Evolutionary conservation across 805 yeast species (phyloP).

Genomic region (Wickerhamomyces hampshirensis): DNA sequence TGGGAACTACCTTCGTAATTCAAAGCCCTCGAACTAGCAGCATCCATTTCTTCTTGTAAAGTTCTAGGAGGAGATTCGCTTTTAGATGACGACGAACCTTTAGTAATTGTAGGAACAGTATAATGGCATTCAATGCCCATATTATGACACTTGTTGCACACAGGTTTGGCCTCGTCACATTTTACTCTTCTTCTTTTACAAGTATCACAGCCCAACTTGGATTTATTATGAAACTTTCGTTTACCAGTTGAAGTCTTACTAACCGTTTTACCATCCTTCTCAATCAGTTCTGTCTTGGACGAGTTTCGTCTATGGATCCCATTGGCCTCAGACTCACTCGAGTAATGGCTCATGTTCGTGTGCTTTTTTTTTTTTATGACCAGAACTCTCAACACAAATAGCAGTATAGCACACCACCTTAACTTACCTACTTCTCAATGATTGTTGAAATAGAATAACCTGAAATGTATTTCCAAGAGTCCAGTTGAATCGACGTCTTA

Average conservation of each 20-base stretch:
- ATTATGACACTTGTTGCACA: constrained; percentile 72
- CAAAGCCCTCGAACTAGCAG: not conserved
- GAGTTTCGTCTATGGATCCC: not conserved
- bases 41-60: not conserved
- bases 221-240: constrained; percentile 84
- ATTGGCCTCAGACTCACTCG: not conserved
- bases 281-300: constrained; percentile 22
- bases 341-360: not conserved
- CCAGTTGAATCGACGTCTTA: constrained; percentile 16
- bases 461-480: no score
- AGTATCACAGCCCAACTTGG: constrained; percentile 83
- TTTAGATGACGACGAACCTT: not conserved
- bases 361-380: no score
- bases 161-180: constrained; percentile 84
- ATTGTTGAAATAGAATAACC: no score
- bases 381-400: no score
- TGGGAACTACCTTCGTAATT: not conserved
- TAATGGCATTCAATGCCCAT: constrained; percentile 78
- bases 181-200: constrained; percentile 88
- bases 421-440: no score
- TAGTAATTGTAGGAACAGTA: constrained; percentile 17
- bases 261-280: constrained; percentile 35
- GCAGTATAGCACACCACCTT: no score
- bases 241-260: constrained; percentile 55
- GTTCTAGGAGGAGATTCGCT: not conserved